Evolutionary conservation across 1,139 yeast species (phyloP).

Genomic region (Diutina pseudorugosa): DNA sequence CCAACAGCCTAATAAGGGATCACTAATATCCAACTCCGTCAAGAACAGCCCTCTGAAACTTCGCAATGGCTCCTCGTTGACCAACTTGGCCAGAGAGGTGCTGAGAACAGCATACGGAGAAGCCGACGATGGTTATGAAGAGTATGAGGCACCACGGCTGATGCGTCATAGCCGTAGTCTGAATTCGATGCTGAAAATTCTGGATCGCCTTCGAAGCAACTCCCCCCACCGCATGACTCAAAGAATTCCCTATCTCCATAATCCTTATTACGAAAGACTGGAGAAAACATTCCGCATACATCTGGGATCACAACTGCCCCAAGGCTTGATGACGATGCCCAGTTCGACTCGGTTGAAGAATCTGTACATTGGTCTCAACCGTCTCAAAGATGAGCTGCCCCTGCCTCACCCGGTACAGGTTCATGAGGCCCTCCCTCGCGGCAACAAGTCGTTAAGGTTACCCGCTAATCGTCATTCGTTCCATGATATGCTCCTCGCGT

Average conservation of each 20-base stretch:
- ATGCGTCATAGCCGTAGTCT: neutral
- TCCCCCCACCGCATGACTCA: neutral
- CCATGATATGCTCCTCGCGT: neutral
- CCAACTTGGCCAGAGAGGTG: neutral
- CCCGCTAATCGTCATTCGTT: neutral
- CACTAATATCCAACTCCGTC: neutral
- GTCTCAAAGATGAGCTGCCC: neutral
- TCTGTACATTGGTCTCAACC: conserved; percentile 4
- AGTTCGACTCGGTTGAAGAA: neutral
- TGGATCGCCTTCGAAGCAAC: neutral
- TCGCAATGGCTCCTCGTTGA: neutral
- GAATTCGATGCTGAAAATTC: neutral
- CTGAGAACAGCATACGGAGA: neutral
- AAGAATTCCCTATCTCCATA: neutral
- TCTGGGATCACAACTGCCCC: neutral
- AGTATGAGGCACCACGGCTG: neutral
- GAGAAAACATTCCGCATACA: neutral
- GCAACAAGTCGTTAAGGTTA: neutral
- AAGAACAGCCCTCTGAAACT: neutral
- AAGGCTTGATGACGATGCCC: conserved; percentile 1
- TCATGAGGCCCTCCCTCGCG: neutral
- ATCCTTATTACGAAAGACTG: conserved; percentile 1
- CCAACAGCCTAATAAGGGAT: neutral
- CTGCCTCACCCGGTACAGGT: neutral
- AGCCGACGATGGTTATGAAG: conserved; percentile 1